phyloP scores from a whole-genome alignment of 306 rosid genomes.

The Fragaria ananassa region DNA sequence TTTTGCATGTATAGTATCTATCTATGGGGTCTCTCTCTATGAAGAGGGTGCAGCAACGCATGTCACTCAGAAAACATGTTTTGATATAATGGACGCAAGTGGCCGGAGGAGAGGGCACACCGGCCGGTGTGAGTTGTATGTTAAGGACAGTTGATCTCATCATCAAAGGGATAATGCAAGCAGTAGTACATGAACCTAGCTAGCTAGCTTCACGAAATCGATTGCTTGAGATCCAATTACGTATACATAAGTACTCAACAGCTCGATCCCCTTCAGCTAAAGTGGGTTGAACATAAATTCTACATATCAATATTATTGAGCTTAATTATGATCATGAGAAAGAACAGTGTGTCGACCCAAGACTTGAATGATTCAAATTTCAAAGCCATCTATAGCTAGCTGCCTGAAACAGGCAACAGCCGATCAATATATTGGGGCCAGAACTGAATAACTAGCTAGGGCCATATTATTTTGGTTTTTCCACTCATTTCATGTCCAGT shows the following conservation, averaged over 20 bases:
- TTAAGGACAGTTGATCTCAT: background rate
- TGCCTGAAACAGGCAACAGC: background rate
- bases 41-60: background rate
- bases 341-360: background rate
- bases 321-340: no score
- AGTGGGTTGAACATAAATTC: no score
- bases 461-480: background rate
- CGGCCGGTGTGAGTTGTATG: background rate
- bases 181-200: background rate
- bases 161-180: background rate
- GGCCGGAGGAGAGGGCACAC: background rate
- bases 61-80: background rate
- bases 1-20: background rate
- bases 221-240: background rate
- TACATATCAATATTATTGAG: no score
- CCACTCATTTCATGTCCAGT: background rate
- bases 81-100: background rate
- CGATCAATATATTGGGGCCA: background rate
- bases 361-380: background rate
- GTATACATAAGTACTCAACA: background rate
- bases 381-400: no score
- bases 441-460: background rate
- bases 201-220: background rate
- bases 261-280: background rate
- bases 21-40: background rate